Conservation (phyloP, 1,139 yeast species). For the Meyerozyma smithsonii region DNA sequence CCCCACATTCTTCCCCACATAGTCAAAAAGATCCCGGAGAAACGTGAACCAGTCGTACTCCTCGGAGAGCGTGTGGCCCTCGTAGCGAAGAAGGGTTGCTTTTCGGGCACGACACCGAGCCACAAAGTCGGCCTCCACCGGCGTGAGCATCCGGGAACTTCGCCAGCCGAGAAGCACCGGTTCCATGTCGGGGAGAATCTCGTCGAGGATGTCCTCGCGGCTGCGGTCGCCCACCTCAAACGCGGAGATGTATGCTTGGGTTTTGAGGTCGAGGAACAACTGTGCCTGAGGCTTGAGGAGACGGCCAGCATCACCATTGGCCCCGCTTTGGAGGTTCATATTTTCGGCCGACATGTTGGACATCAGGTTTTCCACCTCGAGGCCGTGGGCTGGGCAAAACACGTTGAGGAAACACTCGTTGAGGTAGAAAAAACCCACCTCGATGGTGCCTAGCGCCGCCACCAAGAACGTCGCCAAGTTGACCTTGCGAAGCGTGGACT, state of each 20-base stretch:
- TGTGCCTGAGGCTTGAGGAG: slow-evolving; percentile 77
- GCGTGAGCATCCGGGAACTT: slow-evolving; percentile 39
- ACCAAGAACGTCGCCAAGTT: slow-evolving; percentile 83
- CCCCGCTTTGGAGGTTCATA: slow-evolving; percentile 35
- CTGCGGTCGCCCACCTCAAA: slow-evolving; percentile 69
- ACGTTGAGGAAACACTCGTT: slow-evolving; percentile 81
- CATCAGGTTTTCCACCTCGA: slow-evolving; percentile 39
- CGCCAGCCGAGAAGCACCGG: slow-evolving; percentile 47
- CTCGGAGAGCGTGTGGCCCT: slow-evolving; percentile 42
- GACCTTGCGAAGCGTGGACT: slow-evolving; percentile 71
- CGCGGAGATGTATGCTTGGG: slow-evolving; percentile 92
- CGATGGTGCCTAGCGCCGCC: slow-evolving; percentile 79
- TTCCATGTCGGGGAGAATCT: slow-evolving; percentile 68
- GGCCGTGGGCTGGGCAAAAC: slow-evolving; percentile 62
- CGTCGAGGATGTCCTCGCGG: slow-evolving; percentile 65
- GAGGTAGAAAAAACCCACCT: slow-evolving; percentile 81
- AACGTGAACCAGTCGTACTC: slow-evolving; percentile 74
- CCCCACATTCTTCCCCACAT: slow-evolving; percentile 71
- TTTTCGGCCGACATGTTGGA: slow-evolving; percentile 33
- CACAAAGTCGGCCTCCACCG: slow-evolving; percentile 69
- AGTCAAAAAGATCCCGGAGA: slow-evolving; percentile 70
- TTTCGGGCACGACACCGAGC: slow-evolving; percentile 67
- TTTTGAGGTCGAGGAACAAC: slow-evolving; percentile 77
- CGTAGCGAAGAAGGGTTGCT: slow-evolving; percentile 50
- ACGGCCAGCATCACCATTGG: slow-evolving; percentile 48